Evolutionary conservation across 2,329 filamentous ascomycete genomes (phyloP).

Genomic region (Xylariaceae sp.): DNA sequence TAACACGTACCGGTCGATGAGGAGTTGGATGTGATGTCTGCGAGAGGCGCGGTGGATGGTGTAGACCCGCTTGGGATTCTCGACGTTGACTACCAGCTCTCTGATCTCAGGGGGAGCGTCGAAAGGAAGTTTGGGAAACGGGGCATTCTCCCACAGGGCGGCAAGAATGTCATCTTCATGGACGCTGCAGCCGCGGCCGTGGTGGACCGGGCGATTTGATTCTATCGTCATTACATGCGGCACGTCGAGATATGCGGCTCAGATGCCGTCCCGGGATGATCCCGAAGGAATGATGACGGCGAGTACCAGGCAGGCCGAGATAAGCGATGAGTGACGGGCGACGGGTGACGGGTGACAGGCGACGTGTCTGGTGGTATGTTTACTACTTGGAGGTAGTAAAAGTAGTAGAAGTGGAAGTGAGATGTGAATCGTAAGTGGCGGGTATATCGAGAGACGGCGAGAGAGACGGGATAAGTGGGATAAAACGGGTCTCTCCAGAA

Average conservation of each 20-base stretch:
- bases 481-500: not conserved
- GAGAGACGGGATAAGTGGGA: not conserved
- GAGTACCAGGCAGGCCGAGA: not conserved
- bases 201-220: conserved; percentile 34
- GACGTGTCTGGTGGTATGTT: not conserved
- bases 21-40: conserved; percentile 58
- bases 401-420: not conserved
- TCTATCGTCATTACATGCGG: conserved; percentile 44
- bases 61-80: conserved; percentile 58
- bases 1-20: conserved; percentile 58
- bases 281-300: not conserved
- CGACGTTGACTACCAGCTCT: conserved; percentile 51
- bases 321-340: not conserved
- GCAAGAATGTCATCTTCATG: conserved; percentile 47
- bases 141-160: conserved; percentile 57
- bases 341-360: not conserved
- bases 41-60: conserved; percentile 56
- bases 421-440: not conserved
- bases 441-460: not conserved
- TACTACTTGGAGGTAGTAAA: not conserved
- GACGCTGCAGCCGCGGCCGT: conserved; percentile 30
- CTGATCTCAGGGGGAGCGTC: conserved; percentile 57
- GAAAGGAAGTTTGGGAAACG: conserved; percentile 53
- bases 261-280: conserved; percentile 6
- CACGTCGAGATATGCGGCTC: conserved; percentile 9